phyloP scores from a whole-genome alignment of 176 grass and related monocot genomes.

The Oryza meyeriana region DNA sequence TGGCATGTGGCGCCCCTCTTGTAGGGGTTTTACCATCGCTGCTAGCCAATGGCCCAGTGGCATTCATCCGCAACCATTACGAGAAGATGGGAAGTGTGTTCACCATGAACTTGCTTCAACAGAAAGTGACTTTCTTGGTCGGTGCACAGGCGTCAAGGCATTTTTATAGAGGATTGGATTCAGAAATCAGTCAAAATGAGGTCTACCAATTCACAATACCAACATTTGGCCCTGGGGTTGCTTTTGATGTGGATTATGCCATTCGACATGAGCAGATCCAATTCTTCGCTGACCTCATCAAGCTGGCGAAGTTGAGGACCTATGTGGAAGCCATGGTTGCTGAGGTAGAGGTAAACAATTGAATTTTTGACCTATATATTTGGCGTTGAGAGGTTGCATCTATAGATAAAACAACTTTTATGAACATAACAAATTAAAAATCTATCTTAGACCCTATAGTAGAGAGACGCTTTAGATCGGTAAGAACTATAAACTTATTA shows the following conservation, averaged over 20 bases:
- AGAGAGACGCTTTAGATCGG: too few species aligned
- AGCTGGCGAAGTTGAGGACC: constrained; percentile 44
- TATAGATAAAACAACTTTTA: too few species aligned
- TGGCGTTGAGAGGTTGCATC: too few species aligned
- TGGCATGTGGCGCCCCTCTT: constrained; percentile 29
- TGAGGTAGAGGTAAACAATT: constrained; percentile 12
- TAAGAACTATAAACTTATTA: too few species aligned
- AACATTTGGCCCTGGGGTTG: constrained; percentile 57
- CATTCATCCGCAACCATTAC: constrained; percentile 37
- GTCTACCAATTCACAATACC: constrained; percentile 60
- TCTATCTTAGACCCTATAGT: too few species aligned
- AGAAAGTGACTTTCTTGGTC: constrained; percentile 47
- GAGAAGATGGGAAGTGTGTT: constrained; percentile 47
- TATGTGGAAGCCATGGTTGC: constrained; percentile 48
- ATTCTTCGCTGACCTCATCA: constrained; percentile 56
- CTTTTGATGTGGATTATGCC: constrained; percentile 46
- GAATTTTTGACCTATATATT: too few species aligned
- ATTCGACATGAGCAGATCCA: constrained; percentile 55
- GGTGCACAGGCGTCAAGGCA: constrained; percentile 48
- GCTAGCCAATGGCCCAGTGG: constrained; percentile 41
- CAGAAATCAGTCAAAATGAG: constrained; percentile 53
- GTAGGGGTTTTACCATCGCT: constrained; percentile 28
- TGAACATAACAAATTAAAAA: too few species aligned
- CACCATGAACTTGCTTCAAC: constrained; percentile 35
- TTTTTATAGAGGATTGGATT: constrained; percentile 48